Evolutionary conservation across 2,329 filamentous ascomycete species (phyloP).

Genomic region (Penicillium sp.): DNA sequence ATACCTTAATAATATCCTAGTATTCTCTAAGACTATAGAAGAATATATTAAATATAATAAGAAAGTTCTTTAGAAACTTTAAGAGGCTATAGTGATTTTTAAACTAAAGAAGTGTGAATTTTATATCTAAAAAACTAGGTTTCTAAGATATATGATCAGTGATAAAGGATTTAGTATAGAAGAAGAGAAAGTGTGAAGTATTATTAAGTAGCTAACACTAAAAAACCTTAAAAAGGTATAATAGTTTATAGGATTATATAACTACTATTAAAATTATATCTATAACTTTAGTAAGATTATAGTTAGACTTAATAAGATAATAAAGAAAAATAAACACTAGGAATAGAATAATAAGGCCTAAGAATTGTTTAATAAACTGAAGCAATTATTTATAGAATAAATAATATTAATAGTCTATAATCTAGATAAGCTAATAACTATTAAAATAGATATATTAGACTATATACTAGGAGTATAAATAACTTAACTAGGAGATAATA

Average conservation of each 20-base stretch:
- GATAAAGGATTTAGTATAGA: conserved; percentile 2
- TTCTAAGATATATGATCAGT: conserved; percentile 1
- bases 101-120: conserved; percentile 4
- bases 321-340: not conserved
- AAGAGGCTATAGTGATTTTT: conserved; percentile 4
- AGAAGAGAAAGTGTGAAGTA: conserved; percentile 1
- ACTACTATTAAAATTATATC: not conserved
- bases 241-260: not conserved
- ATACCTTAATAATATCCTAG: not conserved
- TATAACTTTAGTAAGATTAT: not conserved
- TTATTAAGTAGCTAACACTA: not conserved
- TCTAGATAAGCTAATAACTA: not conserved
- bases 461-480: too few relatives aligned
- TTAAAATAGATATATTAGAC: too few relatives aligned
- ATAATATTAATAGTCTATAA: not conserved
- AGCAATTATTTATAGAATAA: not conserved
- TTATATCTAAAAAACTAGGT: not conserved
- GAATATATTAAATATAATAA: not conserved
- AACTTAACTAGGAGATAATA: too few relatives aligned
- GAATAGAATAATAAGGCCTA: not conserved
- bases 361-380: not conserved
- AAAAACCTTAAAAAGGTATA: not conserved
- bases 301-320: not conserved
- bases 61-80: not conserved
- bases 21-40: not conserved